Base-by-base conservation (phyloP, 2,329 filamentous ascomycete genomes). In the Pseudogymnoascus sp. region DNA sequence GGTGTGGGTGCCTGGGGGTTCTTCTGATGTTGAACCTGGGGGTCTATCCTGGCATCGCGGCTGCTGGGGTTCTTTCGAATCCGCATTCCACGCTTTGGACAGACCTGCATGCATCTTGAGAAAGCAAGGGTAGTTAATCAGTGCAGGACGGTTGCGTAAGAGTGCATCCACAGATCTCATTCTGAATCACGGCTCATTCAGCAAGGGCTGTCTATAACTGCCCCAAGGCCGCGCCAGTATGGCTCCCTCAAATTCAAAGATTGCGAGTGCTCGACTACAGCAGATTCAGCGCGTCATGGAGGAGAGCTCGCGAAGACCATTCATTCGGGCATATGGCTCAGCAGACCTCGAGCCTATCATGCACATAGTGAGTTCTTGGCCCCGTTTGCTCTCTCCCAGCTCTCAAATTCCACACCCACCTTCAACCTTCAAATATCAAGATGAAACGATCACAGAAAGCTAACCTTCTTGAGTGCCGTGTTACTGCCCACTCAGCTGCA, bases 101-200 rank as follows among this genome's bases (percentile, higher is more conserved):
- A 33, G 29, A 56, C 50, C 7, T 56, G 17, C 50, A 56, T 56
- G 50, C 29, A 56, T 33, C 50, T 13, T 19, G 29, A 56, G 29
- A 56, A 56, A 56, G 50, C 50, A 56, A 56, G 50, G 50, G 50
- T 56, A 19, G 29, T 33, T 2, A 33, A 56, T 56, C 26, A 56
- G 50, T 56, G 50, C 50, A 56, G 50, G 26, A 56, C n/a, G 50
- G 50, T 56, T 56, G 50, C 50, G 50, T 56, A 56, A 56, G 50
- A 56, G 29, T 33, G 50, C 26, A 56, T 33, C 11, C 17, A 56
- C 50, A 10, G 29, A 56, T 33, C 50, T 56, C 50, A 56, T 9
- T 56, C 50, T 56, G 50, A 56, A 56, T 56, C 29, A 56, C 26
- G 29, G 50, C 50, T 56, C 50, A 56, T 56, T 21, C 50, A 56